Evolutionary conservation across 2,329 filamentous ascomycete species (phyloP).

Genomic region (Trichoderma oligosporum): DNA sequence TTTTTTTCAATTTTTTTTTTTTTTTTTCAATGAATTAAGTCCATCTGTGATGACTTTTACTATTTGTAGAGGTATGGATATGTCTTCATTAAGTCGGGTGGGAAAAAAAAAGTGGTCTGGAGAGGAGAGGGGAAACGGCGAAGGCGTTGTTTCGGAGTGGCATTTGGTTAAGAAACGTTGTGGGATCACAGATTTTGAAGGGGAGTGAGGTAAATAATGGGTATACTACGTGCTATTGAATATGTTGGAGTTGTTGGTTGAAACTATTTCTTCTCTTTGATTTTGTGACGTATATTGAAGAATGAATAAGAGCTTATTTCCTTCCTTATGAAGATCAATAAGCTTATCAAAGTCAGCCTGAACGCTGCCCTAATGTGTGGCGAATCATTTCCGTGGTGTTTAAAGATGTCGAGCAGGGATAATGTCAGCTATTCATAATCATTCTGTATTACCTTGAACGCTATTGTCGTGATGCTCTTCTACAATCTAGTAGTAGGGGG

Average conservation of each 20-base stretch:
- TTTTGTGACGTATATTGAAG: no score
- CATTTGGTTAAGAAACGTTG: constrained; percentile 2
- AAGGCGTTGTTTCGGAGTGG: not conserved
- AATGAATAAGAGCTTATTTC: no score
- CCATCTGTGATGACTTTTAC: not conserved
- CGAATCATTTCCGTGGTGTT: no score
- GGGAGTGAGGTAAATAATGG: not conserved
- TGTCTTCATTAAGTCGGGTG: not conserved
- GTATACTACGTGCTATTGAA: not conserved
- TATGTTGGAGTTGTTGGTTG: not conserved
- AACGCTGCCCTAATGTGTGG: no score
- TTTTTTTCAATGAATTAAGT: not conserved
- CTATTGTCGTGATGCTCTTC: not conserved
- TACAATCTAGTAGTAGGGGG: not conserved
- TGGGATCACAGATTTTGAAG: not conserved
- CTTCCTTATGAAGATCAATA: no score
- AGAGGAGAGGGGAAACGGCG: not conserved
- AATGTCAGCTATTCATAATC: not conserved
- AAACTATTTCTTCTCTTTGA: no score
- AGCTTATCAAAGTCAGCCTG: no score
- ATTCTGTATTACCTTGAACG: not conserved
- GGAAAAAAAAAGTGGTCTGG: not conserved
- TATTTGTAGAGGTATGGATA: not conserved
- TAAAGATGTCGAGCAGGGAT: no score
- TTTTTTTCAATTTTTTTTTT: not conserved